Percentiles rank a stretch among this genome's conserved stretches.
phyloP scores from a whole-genome alignment of 2,329 filamentous ascomycete genomes.

The Colletotrichum filicis region DNA sequence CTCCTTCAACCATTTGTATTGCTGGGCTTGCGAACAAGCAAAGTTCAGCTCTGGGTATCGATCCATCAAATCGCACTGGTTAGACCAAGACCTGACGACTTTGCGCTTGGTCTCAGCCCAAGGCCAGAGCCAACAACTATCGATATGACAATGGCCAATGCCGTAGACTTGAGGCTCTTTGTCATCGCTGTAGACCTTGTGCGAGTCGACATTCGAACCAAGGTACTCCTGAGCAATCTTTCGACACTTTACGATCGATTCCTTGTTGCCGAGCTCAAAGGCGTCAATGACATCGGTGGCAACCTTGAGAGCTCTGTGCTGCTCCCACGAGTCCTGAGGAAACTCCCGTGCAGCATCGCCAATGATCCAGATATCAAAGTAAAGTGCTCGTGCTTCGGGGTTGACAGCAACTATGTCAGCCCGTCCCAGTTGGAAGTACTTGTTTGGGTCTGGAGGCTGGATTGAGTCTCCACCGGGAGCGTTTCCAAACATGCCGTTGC shows the following conservation, averaged over 20 bases:
- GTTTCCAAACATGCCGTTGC: slow-evolving; percentile 98
- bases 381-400: slow-evolving; percentile 82
- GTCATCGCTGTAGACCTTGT: slow-evolving; percentile 83
- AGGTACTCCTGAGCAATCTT: slow-evolving; percentile 87
- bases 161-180: slow-evolving; percentile 83
- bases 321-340: slow-evolving; percentile 86
- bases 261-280: slow-evolving; percentile 83
- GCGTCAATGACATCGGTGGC: slow-evolving; percentile 90
- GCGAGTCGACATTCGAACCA: slow-evolving; percentile 82
- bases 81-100: slow-evolving; percentile 94
- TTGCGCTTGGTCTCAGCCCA: slow-evolving; percentile 98
- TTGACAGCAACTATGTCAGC: slow-evolving; percentile 94
- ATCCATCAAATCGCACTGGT: slow-evolving; percentile 95
- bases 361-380: slow-evolving; percentile 96
- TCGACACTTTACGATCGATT: slow-evolving; percentile 82
- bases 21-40: slow-evolving; percentile 92
- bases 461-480: slow-evolving; percentile 86
- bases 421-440: slow-evolving; percentile 78
- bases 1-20: slow-evolving; percentile 96
- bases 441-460: slow-evolving; percentile 88
- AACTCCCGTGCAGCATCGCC: slow-evolving; percentile 93
- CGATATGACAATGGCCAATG: slow-evolving; percentile 97
- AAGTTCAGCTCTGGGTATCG: slow-evolving; percentile 95
- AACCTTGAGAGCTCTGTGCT: slow-evolving; percentile 85
- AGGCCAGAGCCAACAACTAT: slow-evolving; percentile 98